These are phyloP conservation scores for Tephrocybe rancida DNA, from an alignment of 768 basidiomycete species.

Conservation along the genomic window DNA sequence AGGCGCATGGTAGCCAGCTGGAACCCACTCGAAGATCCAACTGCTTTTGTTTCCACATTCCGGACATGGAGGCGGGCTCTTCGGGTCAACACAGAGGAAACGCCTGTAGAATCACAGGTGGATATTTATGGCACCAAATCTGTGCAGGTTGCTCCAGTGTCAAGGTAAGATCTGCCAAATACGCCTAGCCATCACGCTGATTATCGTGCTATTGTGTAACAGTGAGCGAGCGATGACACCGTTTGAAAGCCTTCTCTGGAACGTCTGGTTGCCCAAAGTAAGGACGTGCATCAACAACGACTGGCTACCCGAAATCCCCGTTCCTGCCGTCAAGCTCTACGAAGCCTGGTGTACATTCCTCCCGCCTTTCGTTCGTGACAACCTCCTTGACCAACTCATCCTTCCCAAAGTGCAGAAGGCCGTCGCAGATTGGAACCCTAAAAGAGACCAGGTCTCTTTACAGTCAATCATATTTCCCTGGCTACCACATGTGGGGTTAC, in stretches of 20 bases:
- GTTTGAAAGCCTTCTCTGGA: constrained; percentile 94
- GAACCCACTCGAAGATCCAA: constrained; percentile 83
- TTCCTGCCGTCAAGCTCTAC: constrained; percentile 79
- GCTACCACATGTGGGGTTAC: constrained; percentile 84
- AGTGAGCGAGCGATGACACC: constrained; percentile 85
- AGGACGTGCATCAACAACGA: constrained; percentile 94
- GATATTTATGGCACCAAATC: constrained; percentile 59
- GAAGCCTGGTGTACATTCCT: constrained; percentile 88
- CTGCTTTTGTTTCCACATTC: constrained; percentile 64
- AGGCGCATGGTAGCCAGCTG: constrained; percentile 75
- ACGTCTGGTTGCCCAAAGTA: constrained; percentile 94
- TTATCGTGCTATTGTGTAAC: neutral
- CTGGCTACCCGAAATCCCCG: constrained; percentile 77
- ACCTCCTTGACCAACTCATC: constrained; percentile 93
- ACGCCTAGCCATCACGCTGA: neutral
- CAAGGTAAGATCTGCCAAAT: constrained; percentile 32
- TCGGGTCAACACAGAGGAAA: constrained; percentile 54
- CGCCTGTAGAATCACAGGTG: constrained; percentile 44
- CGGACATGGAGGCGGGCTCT: constrained; percentile 70
- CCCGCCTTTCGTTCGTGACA: constrained; percentile 91
- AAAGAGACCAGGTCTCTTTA: constrained; percentile 58
- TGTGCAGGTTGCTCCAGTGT: constrained; percentile 25
- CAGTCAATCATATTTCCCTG: constrained; percentile 92
- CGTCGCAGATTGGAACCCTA: constrained; percentile 81
- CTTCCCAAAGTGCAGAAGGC: constrained; percentile 90